phyloP scores from a whole-genome alignment of 352 stramenopile genomes.

The Albugo candida region DNA sequence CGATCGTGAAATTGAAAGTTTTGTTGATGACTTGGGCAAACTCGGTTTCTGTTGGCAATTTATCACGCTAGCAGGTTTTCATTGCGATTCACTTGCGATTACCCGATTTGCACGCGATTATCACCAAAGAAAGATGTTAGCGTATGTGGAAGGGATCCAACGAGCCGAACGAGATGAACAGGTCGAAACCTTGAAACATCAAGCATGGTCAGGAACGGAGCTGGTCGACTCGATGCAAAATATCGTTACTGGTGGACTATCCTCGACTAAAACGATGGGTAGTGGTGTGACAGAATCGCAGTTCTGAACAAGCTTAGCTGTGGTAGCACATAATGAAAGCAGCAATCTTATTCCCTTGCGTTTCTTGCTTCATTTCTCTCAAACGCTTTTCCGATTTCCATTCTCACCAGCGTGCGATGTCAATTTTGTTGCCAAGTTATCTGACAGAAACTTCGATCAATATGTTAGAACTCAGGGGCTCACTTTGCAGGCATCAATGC shows the following conservation, averaged over 20 bases:
- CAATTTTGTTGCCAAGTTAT: too few species aligned
- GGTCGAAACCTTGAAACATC: conserved; percentile 94
- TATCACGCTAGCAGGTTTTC: conserved; percentile 97
- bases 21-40: conserved; percentile 89
- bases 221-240: conserved; percentile 93
- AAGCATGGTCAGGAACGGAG: conserved; percentile 95
- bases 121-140: conserved; percentile 82
- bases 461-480: too few species aligned
- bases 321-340: too few species aligned
- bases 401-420: too few species aligned
- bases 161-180: conserved; percentile 85
- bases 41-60: conserved; percentile 98
- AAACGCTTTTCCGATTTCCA: too few species aligned
- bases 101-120: conserved; percentile 87
- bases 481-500: too few species aligned
- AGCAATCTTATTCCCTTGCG: too few species aligned
- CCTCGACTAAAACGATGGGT: conserved; percentile 94
- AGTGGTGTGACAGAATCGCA: conserved; percentile 93
- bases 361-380: too few species aligned
- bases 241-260: conserved; percentile 87
- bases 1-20: conserved; percentile 84
- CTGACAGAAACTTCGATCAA: too few species aligned
- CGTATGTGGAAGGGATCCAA: conserved; percentile 95
- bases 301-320: conserved; percentile 73
- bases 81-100: conserved; percentile 92